Conservation (phyloP, 2,329 filamentous ascomycete species). For the Bertia moriformis region DNA sequence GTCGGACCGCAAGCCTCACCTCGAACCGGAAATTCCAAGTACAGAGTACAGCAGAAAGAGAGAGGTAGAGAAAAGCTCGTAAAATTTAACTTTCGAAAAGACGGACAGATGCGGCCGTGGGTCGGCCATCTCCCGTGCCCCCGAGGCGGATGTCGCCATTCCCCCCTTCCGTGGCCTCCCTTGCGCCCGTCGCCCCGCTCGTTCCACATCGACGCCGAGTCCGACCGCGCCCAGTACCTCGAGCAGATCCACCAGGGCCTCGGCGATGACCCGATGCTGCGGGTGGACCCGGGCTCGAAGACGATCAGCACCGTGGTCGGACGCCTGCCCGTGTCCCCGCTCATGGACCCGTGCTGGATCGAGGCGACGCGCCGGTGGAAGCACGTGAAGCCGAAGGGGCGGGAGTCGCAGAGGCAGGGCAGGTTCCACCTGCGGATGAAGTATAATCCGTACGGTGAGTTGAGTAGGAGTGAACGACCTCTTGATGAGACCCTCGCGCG, state of each 20-base stretch:
- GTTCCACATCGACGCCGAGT: slow-evolving; percentile 14
- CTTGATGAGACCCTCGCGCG: too few relatives aligned
- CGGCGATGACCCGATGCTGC: slow-evolving; percentile 13
- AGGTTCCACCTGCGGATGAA: slow-evolving; percentile 42
- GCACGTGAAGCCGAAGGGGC: slow-evolving; percentile 19
- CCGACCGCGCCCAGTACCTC: slow-evolving; percentile 14
- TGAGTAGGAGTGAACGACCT: too few relatives aligned
- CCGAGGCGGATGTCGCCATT: too few relatives aligned
- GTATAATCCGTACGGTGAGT: slow-evolving; percentile 49
- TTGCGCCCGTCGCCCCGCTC: too few relatives aligned
- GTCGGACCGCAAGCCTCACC: too few relatives aligned
- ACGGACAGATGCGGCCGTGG: too few relatives aligned
- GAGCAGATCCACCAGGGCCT: slow-evolving; percentile 12
- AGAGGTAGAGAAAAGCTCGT: slow-evolving; percentile 4
- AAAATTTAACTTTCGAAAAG: too few relatives aligned
- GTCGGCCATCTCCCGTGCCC: too few relatives aligned
- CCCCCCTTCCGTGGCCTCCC: too few relatives aligned
- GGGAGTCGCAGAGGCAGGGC: slow-evolving; percentile 18
- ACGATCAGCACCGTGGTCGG: slow-evolving; percentile 29
- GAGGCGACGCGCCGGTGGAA: slow-evolving; percentile 23
- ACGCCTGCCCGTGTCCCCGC: slow-evolving; percentile 33
- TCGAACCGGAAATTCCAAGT: too few relatives aligned
- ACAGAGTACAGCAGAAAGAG: slow-evolving; percentile 7
- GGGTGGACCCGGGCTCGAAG: slow-evolving; percentile 22
- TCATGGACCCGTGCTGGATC: slow-evolving; percentile 35